These are phyloP conservation scores for Diplocarpon mali DNA, from an alignment of 2,329 filamentous ascomycete species.

Conservation along the genomic window DNA sequence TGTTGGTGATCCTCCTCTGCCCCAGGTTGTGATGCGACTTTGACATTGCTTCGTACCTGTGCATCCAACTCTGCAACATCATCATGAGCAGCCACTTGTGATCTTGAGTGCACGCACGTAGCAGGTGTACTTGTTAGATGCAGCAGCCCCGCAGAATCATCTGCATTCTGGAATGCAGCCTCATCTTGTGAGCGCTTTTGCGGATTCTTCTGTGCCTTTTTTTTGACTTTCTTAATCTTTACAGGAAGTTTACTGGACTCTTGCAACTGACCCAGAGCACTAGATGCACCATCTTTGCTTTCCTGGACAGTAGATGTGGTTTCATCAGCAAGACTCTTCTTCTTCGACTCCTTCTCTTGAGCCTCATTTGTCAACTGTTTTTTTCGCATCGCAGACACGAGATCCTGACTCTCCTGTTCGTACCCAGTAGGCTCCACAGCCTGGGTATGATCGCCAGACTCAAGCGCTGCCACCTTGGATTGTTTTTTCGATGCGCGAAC, in stretches of 20 bases:
- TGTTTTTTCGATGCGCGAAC: too few species aligned
- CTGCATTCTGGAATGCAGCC: neutral
- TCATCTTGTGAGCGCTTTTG: neutral
- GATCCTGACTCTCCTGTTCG: conserved; percentile 4
- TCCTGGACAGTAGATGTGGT: neutral
- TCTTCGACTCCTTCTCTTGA: neutral
- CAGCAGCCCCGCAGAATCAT: neutral
- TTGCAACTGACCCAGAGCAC: neutral
- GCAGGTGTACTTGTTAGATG: conserved; percentile 3
- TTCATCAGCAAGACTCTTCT: neutral
- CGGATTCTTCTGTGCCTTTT: neutral
- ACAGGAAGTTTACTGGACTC: neutral
- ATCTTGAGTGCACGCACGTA: neutral
- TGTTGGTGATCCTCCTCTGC: conserved; percentile 1
- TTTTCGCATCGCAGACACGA: neutral
- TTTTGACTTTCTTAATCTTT: conserved; percentile 2
- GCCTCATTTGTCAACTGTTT: neutral
- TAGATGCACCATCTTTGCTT: neutral
- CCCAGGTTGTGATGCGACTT: neutral
- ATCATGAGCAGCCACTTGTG: neutral
- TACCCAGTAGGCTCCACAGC: neutral
- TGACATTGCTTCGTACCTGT: neutral
- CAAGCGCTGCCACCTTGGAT: too few species aligned
- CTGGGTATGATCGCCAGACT: neutral
- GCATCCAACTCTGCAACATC: conserved; percentile 1